Conservation (phyloP, 2,329 filamentous ascomycete genomes). For the Orbilia oligospora region DNA sequence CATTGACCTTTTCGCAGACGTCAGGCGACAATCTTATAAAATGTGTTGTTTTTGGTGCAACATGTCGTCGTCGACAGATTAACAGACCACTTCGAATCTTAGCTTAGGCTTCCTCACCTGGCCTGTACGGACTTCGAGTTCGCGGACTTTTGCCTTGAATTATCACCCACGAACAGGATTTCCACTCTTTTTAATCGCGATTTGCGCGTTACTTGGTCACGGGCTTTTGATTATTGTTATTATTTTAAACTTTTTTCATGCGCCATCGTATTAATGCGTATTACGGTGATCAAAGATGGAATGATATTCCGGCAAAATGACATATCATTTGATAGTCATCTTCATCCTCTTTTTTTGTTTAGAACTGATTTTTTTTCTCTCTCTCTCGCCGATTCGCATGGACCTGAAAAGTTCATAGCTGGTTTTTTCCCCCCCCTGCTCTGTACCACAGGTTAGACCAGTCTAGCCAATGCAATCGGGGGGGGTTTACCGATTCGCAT, state of each 20-base stretch:
- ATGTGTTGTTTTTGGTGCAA: constrained; percentile 60
- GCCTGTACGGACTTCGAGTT: constrained; percentile 1
- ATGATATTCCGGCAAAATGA: constrained; percentile 43
- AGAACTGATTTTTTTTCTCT: background rate
- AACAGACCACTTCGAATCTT: background rate
- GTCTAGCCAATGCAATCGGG: background rate
- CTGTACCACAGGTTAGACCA: background rate
- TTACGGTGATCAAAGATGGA: constrained; percentile 10
- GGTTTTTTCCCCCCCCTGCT: background rate
- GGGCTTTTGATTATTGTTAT: background rate
- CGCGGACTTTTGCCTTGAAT: background rate
- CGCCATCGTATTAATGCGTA: background rate
- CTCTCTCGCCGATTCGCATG: background rate
- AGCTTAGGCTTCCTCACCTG: background rate
- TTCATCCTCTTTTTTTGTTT: background rate
- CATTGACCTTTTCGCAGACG: background rate
- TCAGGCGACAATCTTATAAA: background rate
- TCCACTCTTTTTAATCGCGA: constrained; percentile 5
- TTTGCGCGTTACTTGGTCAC: constrained; percentile 10
- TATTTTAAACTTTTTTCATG: constrained; percentile 4
- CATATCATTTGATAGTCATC: constrained; percentile 22
- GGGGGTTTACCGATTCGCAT: background rate
- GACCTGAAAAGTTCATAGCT: background rate
- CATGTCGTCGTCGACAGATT: constrained; percentile 38
- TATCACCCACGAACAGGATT: background rate